Base-by-base conservation (phyloP, 2,329 filamentous ascomycete species). In the Fusarium penzigii region DNA sequence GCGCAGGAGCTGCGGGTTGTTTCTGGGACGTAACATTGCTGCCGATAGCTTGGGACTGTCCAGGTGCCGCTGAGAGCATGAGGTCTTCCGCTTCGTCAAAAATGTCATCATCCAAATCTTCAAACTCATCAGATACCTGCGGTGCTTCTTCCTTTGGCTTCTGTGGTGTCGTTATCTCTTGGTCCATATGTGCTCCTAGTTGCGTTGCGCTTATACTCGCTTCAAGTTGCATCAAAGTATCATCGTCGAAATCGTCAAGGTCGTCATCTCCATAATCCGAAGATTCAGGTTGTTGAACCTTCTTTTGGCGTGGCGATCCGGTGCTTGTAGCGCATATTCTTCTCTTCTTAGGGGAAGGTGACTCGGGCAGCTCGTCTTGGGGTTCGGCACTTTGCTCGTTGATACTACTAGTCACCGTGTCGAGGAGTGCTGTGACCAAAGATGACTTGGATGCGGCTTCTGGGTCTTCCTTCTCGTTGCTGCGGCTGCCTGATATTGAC, bases 41-140 rank as follows among this genome's bases (percentile, higher is more conserved):
- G n/a, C 25, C 39, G 17, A 51, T 50, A 20, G 52, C 46, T 53
- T 62, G 53, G 16, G 51, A 44, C n/a, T 56, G 57, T 50, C 59
- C 62, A 29, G 57, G 53, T 20, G 68, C 53, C 17, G 58, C 42
- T 6, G 51, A 52, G n/a, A 51, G 53, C 14, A 66, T 52, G 16
- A 68, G 56, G 5, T 63, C 58, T 20, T 76, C 78, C 10, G 76
- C 78, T 14, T 70, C 77, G 6, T 78, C 75, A 51, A 84, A 77
- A 9, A 81, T 72, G 43, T 87, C 83, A 55, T 87, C 85, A 51
- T 89, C 86, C 46, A 83, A 62, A 56, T 89, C 86, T 42, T 80
- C 86, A 70, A 89, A 87, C 42, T 88, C 86, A 46, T 88, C 64
- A 5, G 46, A 11, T 3, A 51, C 34, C 6, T 17, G 14, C 5